Evolutionary conservation across 139 green algal genomes (phyloP), one percentile per base, ranked within the genome.

Genomic region (Pseudopediastrum boryanum): DNA sequence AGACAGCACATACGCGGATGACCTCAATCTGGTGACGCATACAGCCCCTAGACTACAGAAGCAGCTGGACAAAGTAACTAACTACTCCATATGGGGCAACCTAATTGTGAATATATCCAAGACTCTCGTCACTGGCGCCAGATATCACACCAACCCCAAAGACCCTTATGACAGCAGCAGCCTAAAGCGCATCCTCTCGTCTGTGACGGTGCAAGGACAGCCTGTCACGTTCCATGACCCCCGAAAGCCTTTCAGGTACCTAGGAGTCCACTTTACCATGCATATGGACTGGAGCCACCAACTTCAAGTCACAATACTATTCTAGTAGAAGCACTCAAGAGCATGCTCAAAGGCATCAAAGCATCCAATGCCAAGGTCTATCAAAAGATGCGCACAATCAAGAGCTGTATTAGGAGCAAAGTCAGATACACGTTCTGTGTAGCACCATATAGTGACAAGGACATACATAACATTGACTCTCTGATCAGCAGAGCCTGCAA

Each of bases 371-470:
- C 61, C 2, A 41, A 13, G 21, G 12, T 23, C 4, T 46, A 75
- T 46, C 67, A 63, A 9, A 46, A 46, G 2, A 16, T 75, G 42
- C 21, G 29, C 42, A 12, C n/a, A 27, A 75, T 75, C 43, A 46
- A 75, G n/a, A 75, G 44, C 27, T 62, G 67, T 27, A 75, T 75
- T 2, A 42, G 67, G 10, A 44, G 44, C 29, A 33, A 44, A 10
- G 27, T 75, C 36, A 62, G 44, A 41, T 75, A 75, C 16, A 38
- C 8, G 29, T 42, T 75, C 31, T 48, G 38, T 12, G 67, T 27
- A 8, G 27, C 67, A 5, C 67, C 43, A 9, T 75, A 46, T 31
- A 62, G 44, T n/a, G 10, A 10, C 5, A 36, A 44, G 4, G 67
- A 75, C 12, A 12, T 75, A 4, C 33, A 31, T 3, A 41, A 3